phyloP scores from a whole-genome alignment of 805 yeast genomes.

The Candida pini region DNA sequence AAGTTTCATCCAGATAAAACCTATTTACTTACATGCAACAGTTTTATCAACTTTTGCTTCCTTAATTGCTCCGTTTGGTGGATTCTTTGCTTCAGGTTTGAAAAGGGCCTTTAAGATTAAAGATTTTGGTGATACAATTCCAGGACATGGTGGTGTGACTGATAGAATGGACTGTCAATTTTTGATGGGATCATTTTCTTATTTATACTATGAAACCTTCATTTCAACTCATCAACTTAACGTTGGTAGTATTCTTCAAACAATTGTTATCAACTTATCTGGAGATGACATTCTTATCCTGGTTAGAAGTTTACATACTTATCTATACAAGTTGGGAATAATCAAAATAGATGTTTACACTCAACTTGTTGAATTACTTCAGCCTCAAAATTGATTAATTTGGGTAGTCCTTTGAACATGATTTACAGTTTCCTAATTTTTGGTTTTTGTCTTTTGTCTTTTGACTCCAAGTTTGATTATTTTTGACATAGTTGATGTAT shows the following conservation, averaged over 20 bases:
- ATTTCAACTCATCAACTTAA: conserved; percentile 67
- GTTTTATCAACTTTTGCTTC: conserved; percentile 92
- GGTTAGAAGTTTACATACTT: conserved; percentile 52
- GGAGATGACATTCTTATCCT: conserved; percentile 61
- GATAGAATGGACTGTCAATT: conserved; percentile 98
- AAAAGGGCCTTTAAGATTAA: conserved; percentile 94
- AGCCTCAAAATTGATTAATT: no score
- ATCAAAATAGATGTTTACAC: conserved; percentile 30
- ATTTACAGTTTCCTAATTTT: no score
- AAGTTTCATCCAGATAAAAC: conserved; percentile 60
- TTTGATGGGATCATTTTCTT: conserved; percentile 93
- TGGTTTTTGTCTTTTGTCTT: no score
- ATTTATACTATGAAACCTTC: conserved; percentile 89
- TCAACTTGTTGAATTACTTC: conserved; percentile 23
- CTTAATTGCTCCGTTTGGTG: conserved; percentile 96
- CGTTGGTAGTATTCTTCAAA: conserved; percentile 70
- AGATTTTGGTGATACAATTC: conserved; percentile 97
- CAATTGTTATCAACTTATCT: conserved; percentile 65
- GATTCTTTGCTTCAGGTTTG: conserved; percentile 96
- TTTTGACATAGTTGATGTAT: no score
- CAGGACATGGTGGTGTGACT: conserved; percentile 98
- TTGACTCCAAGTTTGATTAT: neutral
- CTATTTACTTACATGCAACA: conserved; percentile 85
- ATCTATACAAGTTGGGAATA: conserved; percentile 41
- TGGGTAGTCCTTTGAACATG: no score